Evolutionary conservation across 2,329 filamentous ascomycete species (phyloP).

Genomic region (Sordariomycetes sp.): DNA sequence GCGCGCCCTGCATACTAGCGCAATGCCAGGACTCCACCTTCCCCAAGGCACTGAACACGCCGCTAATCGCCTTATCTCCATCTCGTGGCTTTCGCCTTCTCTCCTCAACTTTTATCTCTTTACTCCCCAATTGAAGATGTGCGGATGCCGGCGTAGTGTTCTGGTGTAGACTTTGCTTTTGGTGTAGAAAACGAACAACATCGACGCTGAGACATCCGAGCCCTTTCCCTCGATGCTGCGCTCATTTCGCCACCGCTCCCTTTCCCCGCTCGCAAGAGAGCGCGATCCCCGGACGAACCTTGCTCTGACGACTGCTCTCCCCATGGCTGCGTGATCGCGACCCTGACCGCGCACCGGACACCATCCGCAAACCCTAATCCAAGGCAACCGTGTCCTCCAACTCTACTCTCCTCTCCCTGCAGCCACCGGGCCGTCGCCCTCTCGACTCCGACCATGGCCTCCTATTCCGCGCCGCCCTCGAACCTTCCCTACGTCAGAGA

Average conservation of each 20-base stretch:
- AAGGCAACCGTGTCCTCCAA: background rate
- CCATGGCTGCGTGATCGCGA: too few species aligned
- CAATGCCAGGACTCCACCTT: background rate
- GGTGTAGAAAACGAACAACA: background rate
- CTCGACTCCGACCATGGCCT: background rate
- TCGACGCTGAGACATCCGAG: background rate
- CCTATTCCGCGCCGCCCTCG: background rate
- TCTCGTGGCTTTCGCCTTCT: background rate
- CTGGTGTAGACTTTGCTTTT: background rate
- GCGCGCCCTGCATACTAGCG: background rate
- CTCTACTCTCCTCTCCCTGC: background rate
- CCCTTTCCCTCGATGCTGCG: too few species aligned
- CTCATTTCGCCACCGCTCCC: background rate
- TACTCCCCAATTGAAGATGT: background rate
- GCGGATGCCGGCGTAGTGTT: background rate
- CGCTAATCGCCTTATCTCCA: background rate
- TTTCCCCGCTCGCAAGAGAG: too few species aligned
- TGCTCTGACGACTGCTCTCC: too few species aligned
- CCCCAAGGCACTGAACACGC: background rate
- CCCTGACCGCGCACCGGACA: too few species aligned
- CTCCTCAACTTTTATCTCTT: background rate
- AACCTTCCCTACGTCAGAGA: background rate
- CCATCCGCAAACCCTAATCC: too few species aligned
- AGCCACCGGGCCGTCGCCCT: background rate
- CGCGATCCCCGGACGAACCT: too few species aligned